Percentiles rank a stretch among this genome's conserved stretches.
Conservation (phyloP, 2,329 filamentous ascomycete species). For the Colletotrichum chlorophyti region DNA sequence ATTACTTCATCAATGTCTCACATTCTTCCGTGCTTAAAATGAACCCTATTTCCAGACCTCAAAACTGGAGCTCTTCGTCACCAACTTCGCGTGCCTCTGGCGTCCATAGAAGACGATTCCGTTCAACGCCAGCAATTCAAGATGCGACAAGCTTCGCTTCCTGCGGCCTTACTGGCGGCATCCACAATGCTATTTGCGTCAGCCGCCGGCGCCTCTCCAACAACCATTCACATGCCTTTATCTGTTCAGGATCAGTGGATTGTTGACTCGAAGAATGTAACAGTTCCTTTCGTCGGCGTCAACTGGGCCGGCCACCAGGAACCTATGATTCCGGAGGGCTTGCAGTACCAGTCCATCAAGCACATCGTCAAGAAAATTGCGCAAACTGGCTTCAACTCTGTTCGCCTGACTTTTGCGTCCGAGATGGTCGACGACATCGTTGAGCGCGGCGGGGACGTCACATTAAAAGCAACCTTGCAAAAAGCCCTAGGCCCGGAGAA, state of each 20-base stretch:
- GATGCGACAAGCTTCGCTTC: background rate
- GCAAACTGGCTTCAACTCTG: conserved; percentile 59
- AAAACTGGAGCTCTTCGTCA: too few relatives aligned
- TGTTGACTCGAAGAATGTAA: conserved; percentile 54
- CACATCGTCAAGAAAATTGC: conserved; percentile 57
- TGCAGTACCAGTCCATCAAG: conserved; percentile 58
- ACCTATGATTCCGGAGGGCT: conserved; percentile 63
- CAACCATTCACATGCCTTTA: conserved; percentile 4
- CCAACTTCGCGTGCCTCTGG: too few relatives aligned
- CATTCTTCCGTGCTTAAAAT: background rate
- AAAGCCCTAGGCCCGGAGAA: conserved; percentile 52
- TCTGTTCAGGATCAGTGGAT: conserved; percentile 40
- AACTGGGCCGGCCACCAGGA: conserved; percentile 62
- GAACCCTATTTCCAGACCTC: background rate
- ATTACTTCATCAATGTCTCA: conserved; percentile 1
- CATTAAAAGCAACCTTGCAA: conserved; percentile 43
- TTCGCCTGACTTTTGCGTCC: conserved; percentile 62
- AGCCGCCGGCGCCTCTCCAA: background rate
- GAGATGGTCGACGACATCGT: conserved; percentile 61
- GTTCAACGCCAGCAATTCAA: background rate
- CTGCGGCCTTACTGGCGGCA: conserved; percentile 24
- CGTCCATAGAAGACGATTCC: background rate
- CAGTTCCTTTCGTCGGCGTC: conserved; percentile 51
- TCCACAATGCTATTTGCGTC: background rate
- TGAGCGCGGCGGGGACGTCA: conserved; percentile 44